Evolutionary conservation across 1,139 yeast genomes (phyloP).

Genomic region (Geotrichum restrictum): DNA sequence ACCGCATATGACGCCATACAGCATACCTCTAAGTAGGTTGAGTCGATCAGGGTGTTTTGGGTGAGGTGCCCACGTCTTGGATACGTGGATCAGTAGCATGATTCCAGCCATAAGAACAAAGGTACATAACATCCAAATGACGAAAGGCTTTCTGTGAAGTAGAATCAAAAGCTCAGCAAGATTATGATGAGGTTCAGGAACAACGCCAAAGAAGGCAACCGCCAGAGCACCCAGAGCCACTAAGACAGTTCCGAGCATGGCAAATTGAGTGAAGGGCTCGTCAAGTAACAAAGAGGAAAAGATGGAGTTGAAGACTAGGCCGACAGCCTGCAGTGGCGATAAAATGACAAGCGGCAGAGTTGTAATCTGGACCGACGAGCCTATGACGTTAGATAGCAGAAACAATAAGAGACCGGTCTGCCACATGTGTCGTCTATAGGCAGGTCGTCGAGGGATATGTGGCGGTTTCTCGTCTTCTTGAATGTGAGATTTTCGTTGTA

Average conservation of each 20-base stretch:
- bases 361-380: constrained; percentile 78
- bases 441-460: constrained; percentile 37
- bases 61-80: constrained; percentile 16
- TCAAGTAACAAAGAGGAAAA: constrained; percentile 66
- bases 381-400: constrained; percentile 69
- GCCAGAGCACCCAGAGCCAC: constrained; percentile 72
- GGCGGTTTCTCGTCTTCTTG: constrained; percentile 33
- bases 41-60: constrained; percentile 16
- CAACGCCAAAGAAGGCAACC: constrained; percentile 72
- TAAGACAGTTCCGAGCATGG: constrained; percentile 62
- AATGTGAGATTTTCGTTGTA: constrained; percentile 74
- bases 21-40: constrained; percentile 45
- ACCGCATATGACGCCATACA: constrained; percentile 71
- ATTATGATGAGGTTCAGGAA: constrained; percentile 51
- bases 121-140: constrained; percentile 46
- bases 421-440: constrained; percentile 66
- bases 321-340: constrained; percentile 85
- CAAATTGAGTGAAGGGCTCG: constrained; percentile 59
- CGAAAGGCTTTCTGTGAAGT: constrained; percentile 42
- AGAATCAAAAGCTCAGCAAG: constrained; percentile 46
- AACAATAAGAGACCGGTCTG: constrained; percentile 67
- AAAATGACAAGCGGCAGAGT: constrained; percentile 76
- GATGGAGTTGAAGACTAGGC: constrained; percentile 77
- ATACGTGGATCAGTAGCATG: constrained; percentile 28
- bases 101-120: constrained; percentile 34